Evolutionary conservation across 192 early-diverging fungal species (phyloP), one percentile per base, ranked within the genome.

Genomic region (Coemansia guatemalensis): DNA sequence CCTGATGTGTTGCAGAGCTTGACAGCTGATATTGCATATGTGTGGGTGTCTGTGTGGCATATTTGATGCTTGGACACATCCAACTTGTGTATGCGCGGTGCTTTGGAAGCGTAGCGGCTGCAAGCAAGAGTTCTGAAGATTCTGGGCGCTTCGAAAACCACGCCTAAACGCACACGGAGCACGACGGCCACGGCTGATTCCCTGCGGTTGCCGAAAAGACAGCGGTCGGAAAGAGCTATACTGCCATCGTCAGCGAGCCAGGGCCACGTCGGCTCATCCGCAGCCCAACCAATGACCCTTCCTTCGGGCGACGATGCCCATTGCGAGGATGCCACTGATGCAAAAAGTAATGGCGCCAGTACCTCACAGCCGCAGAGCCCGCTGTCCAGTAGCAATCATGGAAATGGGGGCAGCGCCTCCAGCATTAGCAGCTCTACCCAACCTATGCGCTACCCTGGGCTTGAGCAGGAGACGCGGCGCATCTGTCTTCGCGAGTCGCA

Each of bases 81-180:
- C 5, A 44, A 44, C 39, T 44, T 44, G 39, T 11, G 14, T 44
- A 44, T 44, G 50, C 8, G 25, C 52, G 12, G 25, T 56, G 26
- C 47, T 14, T 50, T n/a, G 11, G 11, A 20, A 26, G 53, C 32
- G 53, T 69, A 69, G 68, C 61, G 62, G 61, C 52, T 66, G 47
- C 60, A 44, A 56, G 56, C 23, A 12, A 14, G 18, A 44, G 39
- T 47, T 48, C 30, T 58, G 69, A 74, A 71, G 65, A 74, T 80
- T 80, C 62, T 71, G 51, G 71, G 77, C 77, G 69, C 67, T 35
- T 71, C 72, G 20, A 67, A 65, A 25, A 62, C 60, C n/a, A 64
- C 72, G 49, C 64, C 77, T 54, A 74, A 80, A 69, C 72, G 72
- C 68, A 74, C 62, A 48, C 77, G 64, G 64, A 67, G 68, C 68